A percentile compares a stretch with the other conserved stretches of the same genome.
phyloP scores from a whole-genome alignment of 1,139 yeast species.

The Kazachstania sp. region DNA sequence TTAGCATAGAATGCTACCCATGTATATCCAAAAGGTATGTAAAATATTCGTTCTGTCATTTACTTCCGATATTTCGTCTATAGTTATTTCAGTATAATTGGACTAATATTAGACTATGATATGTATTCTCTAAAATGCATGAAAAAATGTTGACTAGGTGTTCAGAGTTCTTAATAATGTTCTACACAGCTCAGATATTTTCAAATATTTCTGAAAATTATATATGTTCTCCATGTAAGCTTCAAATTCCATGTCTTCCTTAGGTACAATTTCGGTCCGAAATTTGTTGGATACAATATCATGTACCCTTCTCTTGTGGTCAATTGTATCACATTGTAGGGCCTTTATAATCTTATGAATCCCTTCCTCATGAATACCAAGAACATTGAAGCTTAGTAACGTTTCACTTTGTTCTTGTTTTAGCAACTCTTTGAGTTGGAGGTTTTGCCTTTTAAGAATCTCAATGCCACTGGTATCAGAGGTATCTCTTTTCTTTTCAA shows the following conservation, averaged over 20 bases:
- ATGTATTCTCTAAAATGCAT: not conserved
- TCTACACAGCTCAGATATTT: slow-evolving; percentile 18
- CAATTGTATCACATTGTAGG: slow-evolving; percentile 17
- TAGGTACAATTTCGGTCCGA: slow-evolving; percentile 10
- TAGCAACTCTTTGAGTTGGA: slow-evolving; percentile 10
- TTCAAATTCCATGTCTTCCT: slow-evolving; percentile 21
- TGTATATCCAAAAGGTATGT: too few species aligned
- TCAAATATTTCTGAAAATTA: slow-evolving; percentile 18
- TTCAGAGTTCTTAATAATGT: slow-evolving; percentile 7
- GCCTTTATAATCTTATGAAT: slow-evolving; percentile 15
- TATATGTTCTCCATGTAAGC: slow-evolving; percentile 15
- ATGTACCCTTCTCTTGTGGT: slow-evolving; percentile 12
- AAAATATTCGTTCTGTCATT: too few species aligned
- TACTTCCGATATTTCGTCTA: too few species aligned
- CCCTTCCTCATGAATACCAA: slow-evolving; percentile 20
- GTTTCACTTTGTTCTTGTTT: slow-evolving; percentile 9
- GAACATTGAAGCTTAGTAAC: slow-evolving; percentile 11
- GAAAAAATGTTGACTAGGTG: not conserved
- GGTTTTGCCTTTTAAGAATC: slow-evolving; percentile 14
- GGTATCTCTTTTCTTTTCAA: not conserved
- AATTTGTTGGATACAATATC: slow-evolving; percentile 10
- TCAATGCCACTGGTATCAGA: slow-evolving; percentile 3
- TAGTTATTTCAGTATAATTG: too few species aligned
- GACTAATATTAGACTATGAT: too few species aligned
- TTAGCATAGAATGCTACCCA: too few species aligned